Percentiles rank a stretch among this genome's conserved stretches.
Conservation (phyloP, 306 rosid genomes). For the Glycine soja region DNA sequence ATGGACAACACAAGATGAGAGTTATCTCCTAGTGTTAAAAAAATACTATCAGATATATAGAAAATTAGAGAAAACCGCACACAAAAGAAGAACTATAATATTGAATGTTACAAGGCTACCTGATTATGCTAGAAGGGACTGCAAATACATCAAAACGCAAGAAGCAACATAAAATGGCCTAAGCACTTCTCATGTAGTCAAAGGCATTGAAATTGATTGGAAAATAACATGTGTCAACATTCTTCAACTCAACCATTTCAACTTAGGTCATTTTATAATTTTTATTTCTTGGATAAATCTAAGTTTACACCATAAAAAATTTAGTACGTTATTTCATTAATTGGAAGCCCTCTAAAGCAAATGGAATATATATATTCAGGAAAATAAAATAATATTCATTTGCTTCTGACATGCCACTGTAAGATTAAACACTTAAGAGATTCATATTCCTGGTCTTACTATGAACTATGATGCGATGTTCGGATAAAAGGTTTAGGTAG, state of each 20-base stretch:
- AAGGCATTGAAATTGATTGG: conserved; percentile 44
- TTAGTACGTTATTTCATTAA: no score
- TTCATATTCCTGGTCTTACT: background rate
- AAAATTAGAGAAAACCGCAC: conserved; percentile 37
- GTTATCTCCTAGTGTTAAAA: conserved; percentile 77
- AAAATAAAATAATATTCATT: no score
- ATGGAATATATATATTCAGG: no score
- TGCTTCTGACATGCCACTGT: no score
- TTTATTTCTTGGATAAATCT: no score
- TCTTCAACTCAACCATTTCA: no score
- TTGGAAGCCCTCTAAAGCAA: no score
- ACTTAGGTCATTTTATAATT: no score
- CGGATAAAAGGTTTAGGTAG: no score
- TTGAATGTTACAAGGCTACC: conserved; percentile 58
- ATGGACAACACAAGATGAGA: conserved; percentile 82
- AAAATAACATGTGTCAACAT: background rate
- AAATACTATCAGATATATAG: conserved; percentile 34
- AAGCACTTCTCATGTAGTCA: conserved; percentile 4
- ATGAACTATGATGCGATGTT: background rate
- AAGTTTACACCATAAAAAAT: no score
- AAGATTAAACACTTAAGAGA: no score
- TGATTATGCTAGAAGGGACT: conserved; percentile 81
- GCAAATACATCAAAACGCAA: conserved; percentile 79
- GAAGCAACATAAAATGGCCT: conserved; percentile 54
- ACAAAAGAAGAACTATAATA: conserved; percentile 2